phyloP scores from a whole-genome alignment of 768 basidiomycete species.

The Psilocybe tampanensis region DNA sequence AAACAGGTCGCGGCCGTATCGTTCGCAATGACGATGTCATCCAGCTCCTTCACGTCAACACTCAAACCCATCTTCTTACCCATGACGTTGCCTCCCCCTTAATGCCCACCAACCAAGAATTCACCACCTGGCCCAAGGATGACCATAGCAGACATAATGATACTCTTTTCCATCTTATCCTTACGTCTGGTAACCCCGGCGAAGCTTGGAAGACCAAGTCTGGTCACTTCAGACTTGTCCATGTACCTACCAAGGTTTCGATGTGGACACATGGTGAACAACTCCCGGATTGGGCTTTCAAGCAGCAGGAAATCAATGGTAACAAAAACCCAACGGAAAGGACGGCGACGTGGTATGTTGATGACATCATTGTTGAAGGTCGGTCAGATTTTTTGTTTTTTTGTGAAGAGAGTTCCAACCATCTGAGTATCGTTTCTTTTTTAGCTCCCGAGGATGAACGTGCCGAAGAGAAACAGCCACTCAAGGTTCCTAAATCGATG shows the following conservation, averaged over 20 bases:
- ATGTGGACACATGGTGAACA: constrained; percentile 90
- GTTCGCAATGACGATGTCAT: constrained; percentile 90
- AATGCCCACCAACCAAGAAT: constrained; percentile 98
- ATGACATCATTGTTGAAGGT: constrained; percentile 71
- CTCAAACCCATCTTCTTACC: constrained; percentile 81
- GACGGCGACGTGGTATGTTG: constrained; percentile 86
- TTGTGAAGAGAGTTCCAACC: neutral
- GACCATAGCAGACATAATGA: constrained; percentile 82
- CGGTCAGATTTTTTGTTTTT: neutral
- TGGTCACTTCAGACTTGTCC: constrained; percentile 88
- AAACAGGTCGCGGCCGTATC: constrained; percentile 89
- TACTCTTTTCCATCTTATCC: constrained; percentile 79
- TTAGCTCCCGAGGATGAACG: constrained; percentile 58
- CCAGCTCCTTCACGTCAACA: constrained; percentile 86
- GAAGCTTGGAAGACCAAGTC: constrained; percentile 93
- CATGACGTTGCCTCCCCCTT: constrained; percentile 98
- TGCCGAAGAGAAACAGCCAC: constrained; percentile 43
- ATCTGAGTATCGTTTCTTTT: constrained; percentile 8
- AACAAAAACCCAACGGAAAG: constrained; percentile 89
- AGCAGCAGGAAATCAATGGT: constrained; percentile 97
- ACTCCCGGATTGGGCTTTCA: constrained; percentile 96
- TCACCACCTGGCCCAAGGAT: constrained; percentile 88
- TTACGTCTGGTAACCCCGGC: constrained; percentile 75
- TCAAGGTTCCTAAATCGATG: constrained; percentile 76
- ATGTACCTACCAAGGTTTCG: constrained; percentile 86